These are phyloP conservation scores for Leptoxyphium fumago DNA, from an alignment of 2,329 filamentous ascomycete species.

Conservation along the genomic window DNA sequence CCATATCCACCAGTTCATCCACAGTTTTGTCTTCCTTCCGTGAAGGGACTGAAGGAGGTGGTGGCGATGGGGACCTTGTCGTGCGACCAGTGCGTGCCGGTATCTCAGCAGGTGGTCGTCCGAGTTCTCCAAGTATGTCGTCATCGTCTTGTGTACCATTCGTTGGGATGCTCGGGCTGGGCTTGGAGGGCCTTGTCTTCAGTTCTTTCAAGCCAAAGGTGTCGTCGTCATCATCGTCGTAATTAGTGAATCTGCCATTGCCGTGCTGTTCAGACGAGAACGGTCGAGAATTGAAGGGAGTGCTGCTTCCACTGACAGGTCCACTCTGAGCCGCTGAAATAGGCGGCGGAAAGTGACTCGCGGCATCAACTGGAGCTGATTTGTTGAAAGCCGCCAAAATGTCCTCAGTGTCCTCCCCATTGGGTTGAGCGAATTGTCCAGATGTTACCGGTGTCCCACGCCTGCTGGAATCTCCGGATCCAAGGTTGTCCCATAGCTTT, in stretches of 20 bases:
- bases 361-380: constrained; percentile 42
- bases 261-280: not conserved
- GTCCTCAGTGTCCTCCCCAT: constrained; percentile 37
- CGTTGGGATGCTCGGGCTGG: constrained; percentile 7
- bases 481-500: constrained; percentile 59
- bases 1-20: constrained; percentile 85
- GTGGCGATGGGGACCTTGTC: not conserved
- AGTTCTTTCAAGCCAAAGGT: constrained; percentile 58
- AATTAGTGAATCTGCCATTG: constrained; percentile 33
- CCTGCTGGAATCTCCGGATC: constrained; percentile 46
- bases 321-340: constrained; percentile 10
- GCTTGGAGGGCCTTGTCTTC: constrained; percentile 10
- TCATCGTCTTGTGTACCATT: constrained; percentile 35
- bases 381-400: constrained; percentile 48
- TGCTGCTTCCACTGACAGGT: constrained; percentile 25
- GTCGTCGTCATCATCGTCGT: constrained; percentile 67
- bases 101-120: constrained; percentile 40
- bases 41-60: constrained; percentile 7
- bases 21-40: constrained; percentile 61
- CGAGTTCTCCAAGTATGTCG: constrained; percentile 47
- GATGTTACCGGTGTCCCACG: constrained; percentile 29
- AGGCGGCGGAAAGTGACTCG: constrained; percentile 42
- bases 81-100: constrained; percentile 2
- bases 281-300: constrained; percentile 16
- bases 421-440: not conserved